phyloP scores from a whole-genome alignment of 2,329 filamentous ascomycete genomes.

The Diaporthe longicolla region DNA sequence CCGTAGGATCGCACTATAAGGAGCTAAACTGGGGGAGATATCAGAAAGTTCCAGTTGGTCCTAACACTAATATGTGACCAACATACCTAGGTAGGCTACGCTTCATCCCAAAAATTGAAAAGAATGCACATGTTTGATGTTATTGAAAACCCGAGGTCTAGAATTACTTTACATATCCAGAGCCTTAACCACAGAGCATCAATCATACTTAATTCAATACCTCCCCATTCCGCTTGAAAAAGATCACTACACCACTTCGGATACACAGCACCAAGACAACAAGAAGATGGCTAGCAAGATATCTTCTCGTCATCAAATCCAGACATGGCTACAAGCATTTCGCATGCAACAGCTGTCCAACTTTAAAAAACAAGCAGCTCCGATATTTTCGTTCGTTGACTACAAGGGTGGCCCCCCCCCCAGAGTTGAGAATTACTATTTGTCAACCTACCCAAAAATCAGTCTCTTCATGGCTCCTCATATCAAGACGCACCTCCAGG shows the following conservation, averaged over 20 bases:
- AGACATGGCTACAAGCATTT: neutral
- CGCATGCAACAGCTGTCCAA: neutral
- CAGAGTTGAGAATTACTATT: too few relatives aligned
- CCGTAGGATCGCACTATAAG: neutral
- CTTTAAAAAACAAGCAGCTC: neutral
- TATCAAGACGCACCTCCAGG: neutral
- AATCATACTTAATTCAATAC: neutral
- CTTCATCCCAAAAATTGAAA: neutral
- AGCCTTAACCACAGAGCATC: neutral
- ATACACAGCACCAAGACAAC: neutral
- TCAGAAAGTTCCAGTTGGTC: neutral
- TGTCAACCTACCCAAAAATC: neutral
- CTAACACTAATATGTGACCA: neutral
- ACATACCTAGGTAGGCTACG: too few relatives aligned
- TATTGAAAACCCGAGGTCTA: neutral
- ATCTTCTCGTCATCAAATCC: neutral
- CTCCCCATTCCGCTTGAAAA: too few relatives aligned
- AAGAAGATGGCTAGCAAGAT: neutral
- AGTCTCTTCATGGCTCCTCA: neutral
- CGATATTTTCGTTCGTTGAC: neutral
- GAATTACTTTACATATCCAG: neutral
- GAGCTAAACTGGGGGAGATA: neutral
- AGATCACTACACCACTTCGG: neutral
- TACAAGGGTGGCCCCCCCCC: too few relatives aligned
- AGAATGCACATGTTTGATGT: too few relatives aligned